Base-by-base conservation (phyloP, 2,329 filamentous ascomycete genomes). In the Fusarium buxicola region DNA sequence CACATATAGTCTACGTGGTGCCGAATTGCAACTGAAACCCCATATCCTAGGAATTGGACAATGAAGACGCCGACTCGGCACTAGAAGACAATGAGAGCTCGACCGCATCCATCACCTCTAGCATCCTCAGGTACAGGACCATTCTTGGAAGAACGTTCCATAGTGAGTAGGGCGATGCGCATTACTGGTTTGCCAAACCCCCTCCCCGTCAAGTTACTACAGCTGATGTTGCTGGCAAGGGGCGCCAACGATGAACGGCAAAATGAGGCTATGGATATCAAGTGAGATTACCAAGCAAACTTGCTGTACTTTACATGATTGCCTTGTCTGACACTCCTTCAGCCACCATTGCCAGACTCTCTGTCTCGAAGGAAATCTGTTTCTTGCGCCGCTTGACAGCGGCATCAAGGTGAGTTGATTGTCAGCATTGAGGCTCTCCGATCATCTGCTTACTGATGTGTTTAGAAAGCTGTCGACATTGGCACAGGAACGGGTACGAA, bases 251-350 rank as follows among this genome's bases (percentile, higher is more conserved):
- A 46, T 46, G 43, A 46, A 11, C 43, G 13, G 10, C 43, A 46
- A 18, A 46, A 34, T 16, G 43, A 46, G 12, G 43, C 43, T 1
- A 46, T 46, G 43, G 43, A 46, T 34, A 46, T 46, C 28, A 46
- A 46, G 43, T 46, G 18, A 46, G 30, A 9, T 31, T 34, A 2
- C 13, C 10, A n/a, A 7, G 7, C 12, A 15, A 6, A 21, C 6
- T 21, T 21, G 21, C 21, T 6, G 21, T 4, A 21, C 21, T 13
- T 15, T 2, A n/a, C 12, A n/a, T 34, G 5, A 15, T 4, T 7
- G 2, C 13, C 15, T 25, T 21, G n/a, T 16, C 28, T 46, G 11
- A 46, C 43, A 6, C 7, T 12, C n/a, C 4, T 28, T 10, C 16
- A 46, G 43, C n/a, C 43, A 46, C 30, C 43, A 46, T 16, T 46